Evolutionary conservation across 169 alveolate genomes (phyloP).

Genomic region (Perkinsus marinus): DNA sequence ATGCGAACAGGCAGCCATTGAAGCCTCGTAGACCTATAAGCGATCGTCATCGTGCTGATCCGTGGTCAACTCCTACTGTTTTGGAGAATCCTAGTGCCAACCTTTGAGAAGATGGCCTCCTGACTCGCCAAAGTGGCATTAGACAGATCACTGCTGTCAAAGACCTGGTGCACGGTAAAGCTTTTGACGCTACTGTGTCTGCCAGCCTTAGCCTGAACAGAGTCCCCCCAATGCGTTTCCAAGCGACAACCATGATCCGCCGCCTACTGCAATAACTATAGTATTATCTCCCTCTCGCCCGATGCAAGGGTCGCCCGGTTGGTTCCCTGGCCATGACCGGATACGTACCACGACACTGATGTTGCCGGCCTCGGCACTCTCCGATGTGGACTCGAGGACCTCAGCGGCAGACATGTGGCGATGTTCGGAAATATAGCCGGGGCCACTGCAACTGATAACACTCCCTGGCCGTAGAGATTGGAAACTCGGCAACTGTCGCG

Average conservation of each 20-base stretch:
- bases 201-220: not conserved
- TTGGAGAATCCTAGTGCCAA: not conserved
- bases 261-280: not conserved
- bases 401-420: not conserved
- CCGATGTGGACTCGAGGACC: not conserved
- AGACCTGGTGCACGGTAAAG: not conserved
- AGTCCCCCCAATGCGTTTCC: not conserved
- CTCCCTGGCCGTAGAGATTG: too few relatives aligned
- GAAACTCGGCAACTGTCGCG: too few relatives aligned
- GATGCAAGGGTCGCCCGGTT: not conserved
- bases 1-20: slow-evolving; percentile 19
- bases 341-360: not conserved
- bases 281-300: not conserved
- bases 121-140: not conserved
- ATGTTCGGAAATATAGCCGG: too few relatives aligned
- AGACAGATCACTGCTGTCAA: not conserved
- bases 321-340: not conserved
- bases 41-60: not conserved
- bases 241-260: not conserved
- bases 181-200: not conserved
- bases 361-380: not conserved
- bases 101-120: not conserved
- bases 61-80: not conserved
- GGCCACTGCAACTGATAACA: not conserved
- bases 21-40: slow-evolving; percentile 3